Evolutionary conservation across 768 basidiomycete genomes (phyloP).

Genomic region (Mycena metata): DNA sequence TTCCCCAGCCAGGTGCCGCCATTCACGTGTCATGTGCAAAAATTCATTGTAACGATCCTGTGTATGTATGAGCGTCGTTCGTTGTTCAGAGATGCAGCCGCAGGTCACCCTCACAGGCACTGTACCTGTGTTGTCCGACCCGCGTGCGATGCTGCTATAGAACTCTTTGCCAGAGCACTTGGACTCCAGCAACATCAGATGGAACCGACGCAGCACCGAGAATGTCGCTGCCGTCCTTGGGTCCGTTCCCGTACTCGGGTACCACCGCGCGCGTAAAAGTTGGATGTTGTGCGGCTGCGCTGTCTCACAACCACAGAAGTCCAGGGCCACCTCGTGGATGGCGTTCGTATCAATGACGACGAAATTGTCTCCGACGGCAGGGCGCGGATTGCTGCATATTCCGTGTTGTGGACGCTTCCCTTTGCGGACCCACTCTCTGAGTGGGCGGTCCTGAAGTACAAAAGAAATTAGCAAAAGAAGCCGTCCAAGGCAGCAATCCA

Average conservation of each 20-base stretch:
- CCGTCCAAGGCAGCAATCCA: too few species aligned
- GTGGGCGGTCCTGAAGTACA: background rate
- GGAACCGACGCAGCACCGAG: background rate
- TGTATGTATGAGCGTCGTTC: background rate
- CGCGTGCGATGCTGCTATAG: background rate
- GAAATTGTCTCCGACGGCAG: constrained; percentile 20
- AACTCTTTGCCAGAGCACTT: constrained; percentile 8
- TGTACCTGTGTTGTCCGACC: constrained; percentile 13
- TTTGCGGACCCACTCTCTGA: background rate
- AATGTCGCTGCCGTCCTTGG: constrained; percentile 12
- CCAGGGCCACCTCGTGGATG: constrained; percentile 29
- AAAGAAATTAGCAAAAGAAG: too few species aligned
- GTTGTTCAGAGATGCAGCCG: fast-evolving
- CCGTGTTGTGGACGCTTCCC: background rate
- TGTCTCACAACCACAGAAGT: constrained; percentile 33
- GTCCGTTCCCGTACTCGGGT: constrained; percentile 23
- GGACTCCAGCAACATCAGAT: constrained; percentile 9
- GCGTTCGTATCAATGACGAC: constrained; percentile 16
- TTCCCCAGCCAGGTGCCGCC: constrained; percentile 33
- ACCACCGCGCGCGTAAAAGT: constrained; percentile 23
- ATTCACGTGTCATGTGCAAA: constrained; percentile 28
- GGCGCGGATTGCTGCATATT: background rate
- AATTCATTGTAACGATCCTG: constrained; percentile 41
- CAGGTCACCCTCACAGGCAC: background rate
- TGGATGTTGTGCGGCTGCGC: constrained; percentile 25